phyloP scores from a whole-genome alignment of 2,329 filamentous ascomycete genomes.

The Botrytis hyacinthi region DNA sequence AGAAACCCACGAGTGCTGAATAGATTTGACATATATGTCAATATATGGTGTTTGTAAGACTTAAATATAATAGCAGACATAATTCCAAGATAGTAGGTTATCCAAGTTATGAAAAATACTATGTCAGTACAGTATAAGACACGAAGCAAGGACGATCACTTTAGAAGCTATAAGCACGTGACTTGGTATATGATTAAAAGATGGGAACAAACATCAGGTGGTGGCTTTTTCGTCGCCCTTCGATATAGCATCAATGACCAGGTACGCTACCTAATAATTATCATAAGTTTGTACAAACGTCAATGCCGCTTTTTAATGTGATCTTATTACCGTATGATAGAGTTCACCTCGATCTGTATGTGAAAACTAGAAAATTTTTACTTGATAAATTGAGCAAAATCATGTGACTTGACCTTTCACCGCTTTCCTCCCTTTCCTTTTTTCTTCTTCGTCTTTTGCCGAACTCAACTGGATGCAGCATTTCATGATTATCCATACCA shows the following conservation, averaged over 20 bases:
- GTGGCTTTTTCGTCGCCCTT: neutral
- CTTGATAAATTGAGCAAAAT: neutral
- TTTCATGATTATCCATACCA: neutral
- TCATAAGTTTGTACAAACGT: neutral
- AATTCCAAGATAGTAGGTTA: neutral
- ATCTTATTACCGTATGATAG: neutral
- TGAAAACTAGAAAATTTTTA: neutral
- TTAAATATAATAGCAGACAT: neutral
- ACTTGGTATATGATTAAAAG: neutral
- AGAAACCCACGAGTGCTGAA: neutral
- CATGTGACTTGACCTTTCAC: neutral
- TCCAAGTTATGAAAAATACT: neutral
- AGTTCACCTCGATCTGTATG: neutral
- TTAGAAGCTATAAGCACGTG: neutral
- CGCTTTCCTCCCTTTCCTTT: neutral
- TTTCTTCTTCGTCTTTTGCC: neutral
- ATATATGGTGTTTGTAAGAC: neutral
- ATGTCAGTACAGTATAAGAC: neutral
- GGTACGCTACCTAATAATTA: neutral
- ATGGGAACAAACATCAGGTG: neutral
- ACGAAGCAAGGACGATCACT: too few species aligned
- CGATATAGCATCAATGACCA: neutral
- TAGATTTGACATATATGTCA: neutral
- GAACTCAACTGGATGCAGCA: neutral
- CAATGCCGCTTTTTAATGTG: neutral